Conservation (phyloP, 371 early-diverging fungal genomes). For the Fennellomyces sp. region DNA sequence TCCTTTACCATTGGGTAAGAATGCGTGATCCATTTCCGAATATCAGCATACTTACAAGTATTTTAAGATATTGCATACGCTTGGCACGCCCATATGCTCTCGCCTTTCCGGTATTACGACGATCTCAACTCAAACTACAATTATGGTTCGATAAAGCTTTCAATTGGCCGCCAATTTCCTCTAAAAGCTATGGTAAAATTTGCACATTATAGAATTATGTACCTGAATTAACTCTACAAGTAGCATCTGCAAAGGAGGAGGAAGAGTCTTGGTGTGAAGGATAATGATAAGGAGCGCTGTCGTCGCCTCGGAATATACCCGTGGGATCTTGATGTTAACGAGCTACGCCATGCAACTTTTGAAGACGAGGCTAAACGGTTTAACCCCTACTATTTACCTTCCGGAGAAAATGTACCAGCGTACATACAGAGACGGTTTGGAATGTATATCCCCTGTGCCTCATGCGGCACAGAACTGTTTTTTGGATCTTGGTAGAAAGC, state of each 20-base stretch:
- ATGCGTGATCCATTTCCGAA: too few species aligned
- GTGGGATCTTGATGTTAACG: too few species aligned
- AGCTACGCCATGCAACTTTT: too few species aligned
- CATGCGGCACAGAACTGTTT: neutral
- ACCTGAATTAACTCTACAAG: neutral
- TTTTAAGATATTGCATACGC: neutral
- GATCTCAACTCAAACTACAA: neutral
- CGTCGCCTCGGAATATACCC: too few species aligned
- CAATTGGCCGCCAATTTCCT: neutral
- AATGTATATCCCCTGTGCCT: neutral
- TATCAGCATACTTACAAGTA: too few species aligned
- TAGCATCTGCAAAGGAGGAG: neutral
- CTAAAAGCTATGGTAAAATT: neutral
- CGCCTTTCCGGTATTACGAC: neutral
- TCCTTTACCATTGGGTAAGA: too few species aligned
- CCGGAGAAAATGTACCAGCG: neutral
- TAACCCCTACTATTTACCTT: neutral
- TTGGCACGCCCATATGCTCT: neutral
- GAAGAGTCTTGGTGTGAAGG: neutral
- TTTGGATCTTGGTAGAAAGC: neutral
- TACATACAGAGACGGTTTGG: neutral
- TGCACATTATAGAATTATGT: neutral
- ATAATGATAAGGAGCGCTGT: too few species aligned
- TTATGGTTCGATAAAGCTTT: neutral
- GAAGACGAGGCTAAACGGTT: too few species aligned